Evolutionary conservation across 163 green algal genomes (phyloP).

Genomic region (Prototheca stagnorum): DNA sequence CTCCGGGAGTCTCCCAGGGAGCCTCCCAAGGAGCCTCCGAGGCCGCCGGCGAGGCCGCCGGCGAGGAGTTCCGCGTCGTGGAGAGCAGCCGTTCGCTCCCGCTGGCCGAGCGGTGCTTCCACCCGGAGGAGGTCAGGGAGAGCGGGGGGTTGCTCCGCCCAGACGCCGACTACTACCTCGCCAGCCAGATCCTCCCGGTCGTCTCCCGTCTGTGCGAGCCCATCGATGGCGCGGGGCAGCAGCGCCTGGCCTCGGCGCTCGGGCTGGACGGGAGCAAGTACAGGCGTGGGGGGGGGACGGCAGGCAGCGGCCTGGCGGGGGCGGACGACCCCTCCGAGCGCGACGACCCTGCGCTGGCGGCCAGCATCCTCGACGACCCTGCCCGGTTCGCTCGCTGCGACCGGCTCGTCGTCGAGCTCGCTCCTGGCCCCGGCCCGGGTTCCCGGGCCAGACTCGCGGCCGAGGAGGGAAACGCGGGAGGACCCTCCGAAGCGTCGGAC

Average conservation of each 20-base stretch:
- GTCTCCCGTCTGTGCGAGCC: conserved; percentile 70
- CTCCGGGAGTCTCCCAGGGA: too few species aligned
- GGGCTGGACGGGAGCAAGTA: conserved; percentile 73
- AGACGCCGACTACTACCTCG: conserved; percentile 84
- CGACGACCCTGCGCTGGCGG: too few species aligned
- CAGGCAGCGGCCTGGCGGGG: conserved; percentile 1
- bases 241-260: conserved; percentile 76
- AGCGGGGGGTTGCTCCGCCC: conserved; percentile 27
- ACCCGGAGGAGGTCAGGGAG: conserved; percentile 72
- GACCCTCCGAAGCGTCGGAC: neutral
- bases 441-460: neutral
- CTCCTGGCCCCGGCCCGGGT: neutral
- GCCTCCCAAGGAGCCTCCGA: too few species aligned
- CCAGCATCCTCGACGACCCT: conserved; percentile 34
- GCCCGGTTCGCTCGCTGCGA: conserved; percentile 18
- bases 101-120: conserved; percentile 77
- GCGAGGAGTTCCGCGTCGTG: conserved; percentile 1
- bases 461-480: neutral
- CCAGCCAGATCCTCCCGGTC: conserved; percentile 86
- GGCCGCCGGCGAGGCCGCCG: neutral
- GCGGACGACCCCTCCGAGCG: too few species aligned
- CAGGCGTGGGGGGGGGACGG: conserved; percentile 7
- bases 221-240: conserved; percentile 84
- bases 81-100: too few species aligned
- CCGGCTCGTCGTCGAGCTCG: neutral